Conservation (phyloP, 257 asterid genomes). For the Sherardia arvensis region DNA sequence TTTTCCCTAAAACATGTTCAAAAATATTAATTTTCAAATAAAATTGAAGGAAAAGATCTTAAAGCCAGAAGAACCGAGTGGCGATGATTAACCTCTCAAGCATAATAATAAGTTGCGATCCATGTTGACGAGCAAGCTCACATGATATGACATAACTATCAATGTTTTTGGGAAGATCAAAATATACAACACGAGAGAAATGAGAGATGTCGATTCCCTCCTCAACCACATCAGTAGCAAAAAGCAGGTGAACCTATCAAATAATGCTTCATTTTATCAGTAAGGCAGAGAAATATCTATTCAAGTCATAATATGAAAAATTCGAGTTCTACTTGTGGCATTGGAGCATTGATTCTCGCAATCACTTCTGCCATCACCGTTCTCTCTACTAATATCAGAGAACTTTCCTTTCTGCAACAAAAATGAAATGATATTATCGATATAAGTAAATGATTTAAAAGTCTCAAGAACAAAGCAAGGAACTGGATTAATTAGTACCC, state of each 20-base stretch:
- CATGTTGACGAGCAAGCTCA: conserved; percentile 45
- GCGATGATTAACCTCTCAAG: conserved; percentile 61
- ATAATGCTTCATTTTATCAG: conserved; percentile 6
- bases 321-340: conserved; percentile 30
- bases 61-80: not conserved
- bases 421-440: conserved; percentile 1
- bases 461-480: not conserved
- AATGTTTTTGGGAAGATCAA: conserved; percentile 68
- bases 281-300: not conserved
- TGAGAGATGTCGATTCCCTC: conserved; percentile 52
- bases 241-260: conserved; percentile 62
- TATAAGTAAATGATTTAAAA: not conserved
- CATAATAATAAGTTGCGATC: conserved; percentile 57
- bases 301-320: conserved; percentile 22
- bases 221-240: conserved; percentile 62
- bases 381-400: conserved; percentile 63
- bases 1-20: conserved; percentile 50
- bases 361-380: conserved; percentile 64
- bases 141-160: conserved; percentile 50
- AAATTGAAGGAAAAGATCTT: not conserved
- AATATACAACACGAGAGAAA: conserved; percentile 60
- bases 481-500: conserved; percentile 41
- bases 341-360: conserved; percentile 45
- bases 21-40: not conserved
- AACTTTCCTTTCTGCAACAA: conserved; percentile 40